Evolutionary conservation across 495 filamentous ascomycete species (phyloP), one percentile per base, ranked within the genome.

Genomic region (Aspergillus kassunensis): DNA sequence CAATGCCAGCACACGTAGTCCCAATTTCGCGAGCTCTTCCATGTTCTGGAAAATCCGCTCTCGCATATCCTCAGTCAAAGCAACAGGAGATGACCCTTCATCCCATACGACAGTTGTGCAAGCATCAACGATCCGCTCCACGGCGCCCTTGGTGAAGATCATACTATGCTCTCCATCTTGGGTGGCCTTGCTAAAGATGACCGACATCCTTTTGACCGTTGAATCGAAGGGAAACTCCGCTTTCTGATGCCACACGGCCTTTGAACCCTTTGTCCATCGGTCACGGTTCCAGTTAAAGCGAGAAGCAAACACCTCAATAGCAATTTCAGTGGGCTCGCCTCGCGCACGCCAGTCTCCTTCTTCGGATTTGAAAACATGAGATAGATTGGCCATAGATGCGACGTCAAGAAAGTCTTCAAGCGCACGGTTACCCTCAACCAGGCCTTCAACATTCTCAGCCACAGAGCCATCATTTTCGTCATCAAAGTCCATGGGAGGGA

Each of bases 121-220:
- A 9, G 87, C 65, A 49, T 89, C 86, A 24, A 93, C 63, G 8
- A 93, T 74, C n/a, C 86, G 81, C 65, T 93, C 89, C 23, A 90
- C 88, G 6, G 89, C 89, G 4, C 89, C 89, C 62, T 93, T 93
- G 51, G 81, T 84, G 60, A 90, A 91, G 8, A 83, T 61, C 53
- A 75, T 63, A 8, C 59, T 53, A 25, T 60, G 62, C 0, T 56
- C 52, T 13, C 49, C 54, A 2, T 60, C 62, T 49, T 29, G 37
- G 53, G 45, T 62, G 5, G 53, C 51, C 7, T 76, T 67, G 13
- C 66, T 58, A 59, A 81, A 86, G 16, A 84, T 75, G 25, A 84
- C 81, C 0, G 82, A 81, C 84, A 87, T 88, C 45, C 76, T 78
- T 68, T 88, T 88, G 55, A 87, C 72, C 23, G 74, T 76, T 1